These are phyloP conservation scores for Breviolum minutum DNA, from an alignment of 73 alveolate genomes.

Conservation along the genomic window DNA sequence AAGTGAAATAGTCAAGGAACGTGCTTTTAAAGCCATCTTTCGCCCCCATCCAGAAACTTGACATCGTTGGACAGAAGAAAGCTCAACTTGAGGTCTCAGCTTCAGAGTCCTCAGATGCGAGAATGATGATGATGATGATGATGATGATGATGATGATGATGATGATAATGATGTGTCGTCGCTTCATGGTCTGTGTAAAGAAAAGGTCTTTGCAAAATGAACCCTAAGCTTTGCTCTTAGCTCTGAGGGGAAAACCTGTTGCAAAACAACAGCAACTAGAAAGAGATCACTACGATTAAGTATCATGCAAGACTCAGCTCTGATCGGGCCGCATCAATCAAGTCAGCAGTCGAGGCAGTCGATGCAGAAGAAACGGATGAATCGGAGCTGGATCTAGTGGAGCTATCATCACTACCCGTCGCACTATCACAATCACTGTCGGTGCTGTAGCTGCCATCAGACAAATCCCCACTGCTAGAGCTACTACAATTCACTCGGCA, in stretches of 20 bases:
- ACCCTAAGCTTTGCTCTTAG: too few species aligned
- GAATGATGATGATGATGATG: too few species aligned
- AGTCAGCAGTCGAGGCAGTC: background rate
- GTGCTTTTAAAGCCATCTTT: background rate
- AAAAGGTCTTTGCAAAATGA: too few species aligned
- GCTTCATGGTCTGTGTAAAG: too few species aligned
- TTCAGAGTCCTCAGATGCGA: background rate
- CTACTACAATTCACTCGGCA: background rate
- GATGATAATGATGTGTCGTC: too few species aligned
- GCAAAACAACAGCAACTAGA: too few species aligned
- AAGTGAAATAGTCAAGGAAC: background rate
- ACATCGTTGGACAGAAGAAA: background rate
- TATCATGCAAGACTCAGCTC: background rate
- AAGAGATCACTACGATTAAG: too few species aligned
- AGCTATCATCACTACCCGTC: background rate
- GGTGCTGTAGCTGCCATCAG: background rate
- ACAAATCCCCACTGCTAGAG: background rate
- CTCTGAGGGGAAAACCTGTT: too few species aligned
- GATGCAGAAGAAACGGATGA: background rate
- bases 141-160: too few species aligned
- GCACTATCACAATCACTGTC: background rate
- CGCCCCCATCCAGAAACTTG: conserved; percentile 30
- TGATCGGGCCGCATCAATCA: background rate
- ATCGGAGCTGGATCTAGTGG: background rate
- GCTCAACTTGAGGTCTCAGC: background rate